Conservation (phyloP, 805 yeast genomes). For the Diddensiella santjacobensis region DNA sequence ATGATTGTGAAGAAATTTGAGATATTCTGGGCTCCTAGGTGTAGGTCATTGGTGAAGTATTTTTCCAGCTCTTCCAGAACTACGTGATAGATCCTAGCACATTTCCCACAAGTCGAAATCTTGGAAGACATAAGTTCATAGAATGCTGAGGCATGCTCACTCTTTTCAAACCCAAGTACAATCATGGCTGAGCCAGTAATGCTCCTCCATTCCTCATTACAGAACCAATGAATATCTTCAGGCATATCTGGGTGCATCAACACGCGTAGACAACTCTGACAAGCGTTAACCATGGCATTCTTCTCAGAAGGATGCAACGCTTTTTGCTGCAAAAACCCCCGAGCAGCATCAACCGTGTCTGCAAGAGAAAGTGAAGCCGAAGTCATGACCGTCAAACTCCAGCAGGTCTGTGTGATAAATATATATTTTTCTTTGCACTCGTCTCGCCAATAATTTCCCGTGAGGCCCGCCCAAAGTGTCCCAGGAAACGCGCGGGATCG, state of each 20-base stretch:
- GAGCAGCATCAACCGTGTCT: not conserved
- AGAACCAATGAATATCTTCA: constrained; percentile 15
- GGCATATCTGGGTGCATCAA: constrained; percentile 1
- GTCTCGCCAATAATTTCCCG: not conserved
- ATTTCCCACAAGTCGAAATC: constrained; percentile 14
- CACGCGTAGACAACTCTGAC: not conserved
- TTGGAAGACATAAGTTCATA: constrained; percentile 1
- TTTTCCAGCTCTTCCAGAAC: constrained; percentile 8
- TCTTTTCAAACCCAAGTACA: constrained; percentile 12
- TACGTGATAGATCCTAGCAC: constrained; percentile 15
- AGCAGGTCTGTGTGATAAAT: no score
- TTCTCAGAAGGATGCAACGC: not conserved
- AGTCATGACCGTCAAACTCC: not conserved
- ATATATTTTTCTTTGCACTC: not conserved
- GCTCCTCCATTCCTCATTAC: constrained; percentile 14
- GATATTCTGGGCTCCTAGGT: not conserved
- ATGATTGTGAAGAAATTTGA: not conserved
- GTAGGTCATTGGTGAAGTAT: constrained; percentile 3
- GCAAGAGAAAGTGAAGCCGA: not conserved
- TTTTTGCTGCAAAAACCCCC: not conserved
- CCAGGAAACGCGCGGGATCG: no score
- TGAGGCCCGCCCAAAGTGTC: not conserved
- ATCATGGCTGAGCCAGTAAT: constrained; percentile 7
- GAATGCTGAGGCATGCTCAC: constrained; percentile 5
- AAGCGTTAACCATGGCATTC: not conserved